Evolutionary conservation across 768 basidiomycete species (phyloP).

Genomic region (Neoboletus magnificus): DNA sequence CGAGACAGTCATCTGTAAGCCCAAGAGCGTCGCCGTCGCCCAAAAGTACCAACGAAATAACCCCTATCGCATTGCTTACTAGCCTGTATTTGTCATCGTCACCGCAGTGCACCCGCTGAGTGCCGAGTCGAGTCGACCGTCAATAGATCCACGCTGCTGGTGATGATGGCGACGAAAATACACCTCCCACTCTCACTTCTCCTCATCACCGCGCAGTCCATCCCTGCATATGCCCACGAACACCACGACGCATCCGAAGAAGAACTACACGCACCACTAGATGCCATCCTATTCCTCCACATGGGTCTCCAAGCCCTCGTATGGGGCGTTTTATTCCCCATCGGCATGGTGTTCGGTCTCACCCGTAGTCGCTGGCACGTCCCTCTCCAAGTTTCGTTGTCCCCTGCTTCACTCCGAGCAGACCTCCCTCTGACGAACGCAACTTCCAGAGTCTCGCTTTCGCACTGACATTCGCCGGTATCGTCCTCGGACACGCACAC

Average conservation of each 20-base stretch:
- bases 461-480: constrained; percentile 67
- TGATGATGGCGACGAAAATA: not conserved
- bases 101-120: no score
- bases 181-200: constrained; percentile 8
- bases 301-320: constrained; percentile 72
- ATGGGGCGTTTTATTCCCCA: constrained; percentile 87
- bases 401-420: not conserved
- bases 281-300: constrained; percentile 79
- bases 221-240: constrained; percentile 42
- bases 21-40: no score
- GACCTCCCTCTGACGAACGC: not conserved
- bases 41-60: no score
- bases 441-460: constrained; percentile 58
- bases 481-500: constrained; percentile 85
- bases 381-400: constrained; percentile 59
- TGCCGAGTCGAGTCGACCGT: no score
- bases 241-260: constrained; percentile 66
- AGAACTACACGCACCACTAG: constrained; percentile 61
- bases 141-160: not conserved
- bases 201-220: constrained; percentile 3
- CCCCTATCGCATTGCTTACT: no score
- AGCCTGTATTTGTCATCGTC: no score
- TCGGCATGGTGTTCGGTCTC: constrained; percentile 75
- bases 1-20: no score
- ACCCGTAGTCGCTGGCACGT: constrained; percentile 88